phyloP scores from a whole-genome alignment of 371 early-diverging fungal genomes.

The Mucor mucedo region DNA sequence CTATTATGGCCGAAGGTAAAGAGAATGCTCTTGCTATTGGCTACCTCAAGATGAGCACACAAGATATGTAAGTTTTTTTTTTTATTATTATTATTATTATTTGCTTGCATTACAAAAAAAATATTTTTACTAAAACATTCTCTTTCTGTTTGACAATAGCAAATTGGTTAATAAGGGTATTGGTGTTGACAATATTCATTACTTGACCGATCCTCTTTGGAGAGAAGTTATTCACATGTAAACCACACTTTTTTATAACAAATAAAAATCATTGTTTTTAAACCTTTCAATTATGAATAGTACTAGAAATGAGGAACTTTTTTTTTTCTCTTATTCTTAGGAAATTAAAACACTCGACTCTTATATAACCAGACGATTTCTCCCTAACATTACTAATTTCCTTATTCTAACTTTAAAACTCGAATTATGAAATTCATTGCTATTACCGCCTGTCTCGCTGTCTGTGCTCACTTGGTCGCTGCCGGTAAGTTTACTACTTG shows the following conservation, averaged over 20 bases:
- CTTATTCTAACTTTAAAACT: neutral
- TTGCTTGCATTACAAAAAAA: too few relatives aligned
- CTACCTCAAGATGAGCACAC: slow-evolving; percentile 84
- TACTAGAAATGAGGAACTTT: neutral
- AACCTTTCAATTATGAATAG: too few relatives aligned
- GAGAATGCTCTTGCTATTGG: slow-evolving; percentile 94
- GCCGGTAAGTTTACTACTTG: slow-evolving; percentile 6
- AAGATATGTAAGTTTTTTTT: slow-evolving; percentile 80
- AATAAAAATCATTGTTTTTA: neutral
- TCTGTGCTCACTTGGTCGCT: slow-evolving; percentile 15
- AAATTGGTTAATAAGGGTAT: slow-evolving; percentile 89
- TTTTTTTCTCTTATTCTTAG: neutral
- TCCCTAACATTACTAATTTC: too few relatives aligned
- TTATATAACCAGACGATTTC: too few relatives aligned
- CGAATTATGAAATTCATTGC: slow-evolving; percentile 11
- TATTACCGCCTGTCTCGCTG: slow-evolving; percentile 15
- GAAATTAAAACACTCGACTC: neutral
- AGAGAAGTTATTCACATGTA: slow-evolving; percentile 56
- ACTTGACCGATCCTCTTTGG: slow-evolving; percentile 90
- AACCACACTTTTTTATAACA: neutral
- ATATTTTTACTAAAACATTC: neutral
- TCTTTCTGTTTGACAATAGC: slow-evolving; percentile 36
- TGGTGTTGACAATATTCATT: slow-evolving; percentile 90
- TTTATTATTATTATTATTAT: neutral
- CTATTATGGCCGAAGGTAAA: slow-evolving; percentile 96